Evolutionary conservation across 2,329 filamentous ascomycete species (phyloP).

Genomic region (Bertia moriformis): DNA sequence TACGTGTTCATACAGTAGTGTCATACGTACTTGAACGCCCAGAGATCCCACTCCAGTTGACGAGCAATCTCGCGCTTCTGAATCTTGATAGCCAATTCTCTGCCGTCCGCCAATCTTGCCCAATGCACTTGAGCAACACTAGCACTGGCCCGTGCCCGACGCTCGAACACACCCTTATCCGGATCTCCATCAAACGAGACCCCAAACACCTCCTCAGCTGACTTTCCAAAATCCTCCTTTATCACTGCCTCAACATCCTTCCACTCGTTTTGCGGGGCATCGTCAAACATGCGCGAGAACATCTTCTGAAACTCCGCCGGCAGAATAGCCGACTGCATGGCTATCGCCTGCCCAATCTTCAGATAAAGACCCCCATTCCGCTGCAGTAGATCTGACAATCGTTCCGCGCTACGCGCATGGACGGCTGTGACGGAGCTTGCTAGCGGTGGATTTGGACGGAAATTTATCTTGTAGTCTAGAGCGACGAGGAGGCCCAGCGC

Average conservation of each 20-base stretch:
- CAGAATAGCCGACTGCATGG: constrained; percentile 90
- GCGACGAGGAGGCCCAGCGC: constrained; percentile 65
- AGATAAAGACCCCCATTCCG: constrained; percentile 86
- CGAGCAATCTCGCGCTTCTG: constrained; percentile 88
- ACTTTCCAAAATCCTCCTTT: constrained; percentile 72
- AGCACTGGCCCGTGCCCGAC: constrained; percentile 56
- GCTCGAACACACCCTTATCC: constrained; percentile 49
- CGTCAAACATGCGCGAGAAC: constrained; percentile 94
- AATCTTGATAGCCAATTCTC: constrained; percentile 88
- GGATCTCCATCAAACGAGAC: constrained; percentile 65
- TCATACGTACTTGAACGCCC: constrained; percentile 66
- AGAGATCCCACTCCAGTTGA: constrained; percentile 88
- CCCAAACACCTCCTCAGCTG: constrained; percentile 81
- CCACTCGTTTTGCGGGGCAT: constrained; percentile 88
- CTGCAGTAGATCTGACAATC: constrained; percentile 67
- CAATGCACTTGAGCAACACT: constrained; percentile 96
- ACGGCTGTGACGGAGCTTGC: constrained; percentile 63
- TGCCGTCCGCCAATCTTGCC: constrained; percentile 71
- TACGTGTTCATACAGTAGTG: constrained; percentile 3
- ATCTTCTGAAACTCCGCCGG: constrained; percentile 91
- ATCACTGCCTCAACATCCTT: constrained; percentile 73
- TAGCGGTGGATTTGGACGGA: constrained; percentile 62
- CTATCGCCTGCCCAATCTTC: constrained; percentile 96
- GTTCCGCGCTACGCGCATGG: constrained; percentile 70
- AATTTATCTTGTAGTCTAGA: constrained; percentile 93